Conservation (phyloP, 23 red algal species). For the Agarophyton chilense region DNA sequence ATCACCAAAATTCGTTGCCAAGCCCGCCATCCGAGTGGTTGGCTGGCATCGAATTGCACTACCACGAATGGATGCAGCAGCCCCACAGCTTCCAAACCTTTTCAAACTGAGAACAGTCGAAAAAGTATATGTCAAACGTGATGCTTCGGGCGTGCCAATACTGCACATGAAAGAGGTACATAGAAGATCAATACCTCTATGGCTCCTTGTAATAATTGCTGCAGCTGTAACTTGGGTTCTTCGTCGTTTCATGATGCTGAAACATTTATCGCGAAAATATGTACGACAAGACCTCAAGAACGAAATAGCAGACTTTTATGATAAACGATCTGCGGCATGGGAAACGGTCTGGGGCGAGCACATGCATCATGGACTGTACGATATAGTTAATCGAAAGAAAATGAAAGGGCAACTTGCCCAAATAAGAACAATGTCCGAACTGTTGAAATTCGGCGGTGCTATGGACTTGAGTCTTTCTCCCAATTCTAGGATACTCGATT, state of each 20-base stretch:
- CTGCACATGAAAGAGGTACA: slow-evolving; percentile 10
- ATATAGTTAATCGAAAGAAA: slow-evolving; percentile 45
- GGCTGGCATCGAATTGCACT: neutral
- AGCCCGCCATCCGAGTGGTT: neutral
- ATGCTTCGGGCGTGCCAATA: slow-evolving; percentile 32
- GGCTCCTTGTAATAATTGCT: slow-evolving; percentile 43
- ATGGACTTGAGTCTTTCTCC: slow-evolving; percentile 24
- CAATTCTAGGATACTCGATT: slow-evolving; percentile 73
- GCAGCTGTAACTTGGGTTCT: slow-evolving; percentile 17
- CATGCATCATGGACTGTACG: slow-evolving; percentile 97
- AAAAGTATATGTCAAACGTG: slow-evolving; percentile 5
- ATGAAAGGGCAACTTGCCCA: slow-evolving; percentile 72
- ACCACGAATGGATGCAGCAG: neutral
- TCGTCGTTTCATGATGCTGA: slow-evolving; percentile 42
- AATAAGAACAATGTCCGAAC: slow-evolving; percentile 83
- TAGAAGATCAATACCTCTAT: slow-evolving; percentile 13
- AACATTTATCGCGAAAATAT: slow-evolving; percentile 25
- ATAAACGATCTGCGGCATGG: slow-evolving; percentile 71
- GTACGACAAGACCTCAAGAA: slow-evolving; percentile 41
- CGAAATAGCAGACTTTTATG: slow-evolving; percentile 78
- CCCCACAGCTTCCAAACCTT: neutral
- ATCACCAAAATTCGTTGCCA: neutral
- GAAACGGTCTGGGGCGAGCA: slow-evolving; percentile 98
- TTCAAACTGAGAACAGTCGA: neutral
- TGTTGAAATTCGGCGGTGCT: slow-evolving; percentile 62